Base-by-base conservation (phyloP, 495 filamentous ascomycete genomes). In the Neurospora cerealis region DNA sequence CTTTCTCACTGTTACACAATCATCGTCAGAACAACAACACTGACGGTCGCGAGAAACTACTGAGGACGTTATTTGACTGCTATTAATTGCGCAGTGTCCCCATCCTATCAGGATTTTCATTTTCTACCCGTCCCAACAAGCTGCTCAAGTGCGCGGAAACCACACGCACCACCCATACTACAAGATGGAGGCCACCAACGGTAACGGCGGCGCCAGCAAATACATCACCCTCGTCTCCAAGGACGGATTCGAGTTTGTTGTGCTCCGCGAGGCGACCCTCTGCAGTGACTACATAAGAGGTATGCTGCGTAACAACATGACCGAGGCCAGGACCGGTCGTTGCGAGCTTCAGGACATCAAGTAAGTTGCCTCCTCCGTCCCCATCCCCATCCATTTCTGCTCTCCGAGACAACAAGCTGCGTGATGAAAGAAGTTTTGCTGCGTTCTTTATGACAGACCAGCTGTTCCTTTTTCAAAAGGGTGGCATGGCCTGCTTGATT, bases 171-270 rank as follows among this genome's bases (percentile, higher is more conserved):
- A 48, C 15, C 8, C 40, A 36, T 17, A 6, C 73, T 17, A 0
- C 73, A 78, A 62, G 41, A 80, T 78, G 79, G 39, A 75, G 40
- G 69, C 60, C 38, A 69, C 48, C 37, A 77, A 80, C 74, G 66
- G 74, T 39, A 60, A 70, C 39, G 69, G 60, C 28, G 69, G 5
- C 4, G 69, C 73, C 9, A 84, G 81, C 79, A 89, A 92, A 74
- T 98, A 92, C 76, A 90, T 98, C 71, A 97, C 96, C 1, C 87
- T 99, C 5, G 86, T 97, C 24, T 98, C 95, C 0, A 87, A 84
- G 73, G 96, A 98, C 80, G 93, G 91, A 62, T 97, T 91, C 81
- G 93, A 97, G 79, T 98, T 95, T 79, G 88, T 97, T 69, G 83
- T 98, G 42, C 90, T 91, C 7, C 90, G 94, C 66, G 93, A 92